phyloP scores from a whole-genome alignment of 73 alveolate genomes.

The Uronychia setigera region DNA sequence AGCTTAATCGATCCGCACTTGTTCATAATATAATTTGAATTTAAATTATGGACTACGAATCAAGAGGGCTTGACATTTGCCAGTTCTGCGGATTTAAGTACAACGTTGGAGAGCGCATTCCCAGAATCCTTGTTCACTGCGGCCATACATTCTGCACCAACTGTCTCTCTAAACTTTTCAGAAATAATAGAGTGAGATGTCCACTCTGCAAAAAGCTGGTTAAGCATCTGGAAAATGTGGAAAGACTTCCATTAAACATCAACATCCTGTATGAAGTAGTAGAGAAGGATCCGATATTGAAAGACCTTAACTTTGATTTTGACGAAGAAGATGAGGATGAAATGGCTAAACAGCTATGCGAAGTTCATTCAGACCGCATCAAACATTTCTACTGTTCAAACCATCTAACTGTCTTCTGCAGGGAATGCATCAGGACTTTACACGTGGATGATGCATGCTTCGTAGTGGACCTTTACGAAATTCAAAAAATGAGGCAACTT shows the following conservation, averaged over 20 bases:
- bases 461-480: slow-evolving; percentile 60
- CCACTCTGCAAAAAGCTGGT: slow-evolving; percentile 85
- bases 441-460: slow-evolving; percentile 86
- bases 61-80: slow-evolving; percentile 57
- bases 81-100: slow-evolving; percentile 88
- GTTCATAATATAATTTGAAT: too few relatives aligned
- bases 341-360: slow-evolving; percentile 67
- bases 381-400: slow-evolving; percentile 94
- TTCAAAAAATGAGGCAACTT: slow-evolving; percentile 54
- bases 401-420: slow-evolving; percentile 89
- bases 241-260: slow-evolving; percentile 80
- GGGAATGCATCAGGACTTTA: slow-evolving; percentile 86
- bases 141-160: slow-evolving; percentile 97
- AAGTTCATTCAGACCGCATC: slow-evolving; percentile 80
- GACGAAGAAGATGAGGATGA: slow-evolving; percentile 48
- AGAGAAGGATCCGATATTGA: slow-evolving; percentile 68
- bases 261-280: slow-evolving; percentile 76
- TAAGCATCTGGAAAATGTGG: slow-evolving; percentile 80
- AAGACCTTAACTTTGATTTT: slow-evolving; percentile 32
- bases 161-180: slow-evolving; percentile 83
- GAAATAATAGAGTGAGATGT: slow-evolving; percentile 72
- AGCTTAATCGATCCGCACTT: too few relatives aligned
- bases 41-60: slow-evolving; percentile 40
- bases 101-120: slow-evolving; percentile 91
- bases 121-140: slow-evolving; percentile 92